Percentiles rank a stretch among this genome's conserved stretches.
Evolutionary conservation across 2,329 filamentous ascomycete genomes (phyloP).

Genomic region (Leptographium procerum): DNA sequence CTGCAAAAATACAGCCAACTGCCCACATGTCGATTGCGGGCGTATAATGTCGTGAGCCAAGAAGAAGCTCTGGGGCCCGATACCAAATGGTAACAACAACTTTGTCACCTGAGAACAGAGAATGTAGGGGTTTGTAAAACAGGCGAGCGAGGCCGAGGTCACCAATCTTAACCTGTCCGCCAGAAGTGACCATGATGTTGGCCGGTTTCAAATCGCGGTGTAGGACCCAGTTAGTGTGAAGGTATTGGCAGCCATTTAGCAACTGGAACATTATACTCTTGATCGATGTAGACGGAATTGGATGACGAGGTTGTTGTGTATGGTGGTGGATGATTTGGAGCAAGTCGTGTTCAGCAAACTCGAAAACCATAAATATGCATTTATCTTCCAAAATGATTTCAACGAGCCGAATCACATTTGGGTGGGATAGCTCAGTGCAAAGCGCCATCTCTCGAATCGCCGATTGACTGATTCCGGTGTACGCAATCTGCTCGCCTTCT

Average conservation of each 20-base stretch:
- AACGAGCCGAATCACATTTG: constrained; percentile 79
- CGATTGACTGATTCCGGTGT: constrained; percentile 95
- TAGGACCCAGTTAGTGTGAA: constrained; percentile 93
- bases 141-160: constrained; percentile 85
- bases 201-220: constrained; percentile 95
- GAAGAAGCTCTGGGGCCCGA: constrained; percentile 81
- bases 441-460: constrained; percentile 96
- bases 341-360: constrained; percentile 95
- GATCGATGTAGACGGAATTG: constrained; percentile 79
- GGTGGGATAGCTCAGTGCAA: constrained; percentile 80
- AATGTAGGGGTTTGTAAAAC: constrained; percentile 88
- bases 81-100: constrained; percentile 99
- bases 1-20: constrained; percentile 94
- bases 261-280: constrained; percentile 95
- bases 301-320: constrained; percentile 74
- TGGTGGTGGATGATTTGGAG: constrained; percentile 98
- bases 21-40: constrained; percentile 97
- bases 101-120: constrained; percentile 87
- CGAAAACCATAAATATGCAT: constrained; percentile 99
- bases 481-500: constrained; percentile 87
- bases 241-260: constrained; percentile 85
- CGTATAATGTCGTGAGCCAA: constrained; percentile 92
- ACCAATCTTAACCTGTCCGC: constrained; percentile 85
- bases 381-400: constrained; percentile 98
- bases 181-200: constrained; percentile 95